phyloP scores from a whole-genome alignment of 1,139 yeast genomes.

The Blastobotrys illinoisensis region DNA sequence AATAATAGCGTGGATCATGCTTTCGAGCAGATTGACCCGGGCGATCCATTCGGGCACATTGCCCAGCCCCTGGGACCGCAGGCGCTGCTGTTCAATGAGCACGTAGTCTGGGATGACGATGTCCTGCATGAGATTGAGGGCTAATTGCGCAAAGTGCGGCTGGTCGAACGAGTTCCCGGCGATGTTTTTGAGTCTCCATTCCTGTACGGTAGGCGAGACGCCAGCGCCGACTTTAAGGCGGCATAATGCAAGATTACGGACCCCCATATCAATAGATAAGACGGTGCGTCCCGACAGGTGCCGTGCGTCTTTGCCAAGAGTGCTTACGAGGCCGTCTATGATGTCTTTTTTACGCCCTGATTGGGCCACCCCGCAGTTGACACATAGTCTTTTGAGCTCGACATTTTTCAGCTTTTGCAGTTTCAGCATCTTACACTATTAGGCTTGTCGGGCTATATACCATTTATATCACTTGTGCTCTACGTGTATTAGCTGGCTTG shows the following conservation, averaged over 20 bases:
- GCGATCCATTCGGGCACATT: conserved; percentile 47
- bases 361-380: conserved; percentile 23
- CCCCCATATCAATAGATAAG: conserved; percentile 41
- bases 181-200: conserved; percentile 44
- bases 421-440: not conserved
- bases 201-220: conserved; percentile 30
- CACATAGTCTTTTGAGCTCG: conserved; percentile 11
- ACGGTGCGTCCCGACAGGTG: conserved; percentile 15
- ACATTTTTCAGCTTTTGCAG: conserved; percentile 15
- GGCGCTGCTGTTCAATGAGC: conserved; percentile 51
- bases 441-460: no score
- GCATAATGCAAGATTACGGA: conserved; percentile 40
- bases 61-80: conserved; percentile 43
- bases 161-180: conserved; percentile 25
- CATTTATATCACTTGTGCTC: no score
- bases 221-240: conserved; percentile 13
- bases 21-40: conserved; percentile 49
- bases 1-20: conserved; percentile 40
- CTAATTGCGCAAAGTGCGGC: conserved; percentile 26
- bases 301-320: not conserved
- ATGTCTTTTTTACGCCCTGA: conserved; percentile 23
- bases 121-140: conserved; percentile 18
- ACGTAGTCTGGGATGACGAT: conserved; percentile 36
- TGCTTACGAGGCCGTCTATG: conserved; percentile 12
- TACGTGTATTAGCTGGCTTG: no score